A percentile compares a stretch with the other conserved stretches of the same genome.
Evolutionary conservation across 2,329 filamentous ascomycete genomes (phyloP).

Genomic region (Elsinoe arachidis): DNA sequence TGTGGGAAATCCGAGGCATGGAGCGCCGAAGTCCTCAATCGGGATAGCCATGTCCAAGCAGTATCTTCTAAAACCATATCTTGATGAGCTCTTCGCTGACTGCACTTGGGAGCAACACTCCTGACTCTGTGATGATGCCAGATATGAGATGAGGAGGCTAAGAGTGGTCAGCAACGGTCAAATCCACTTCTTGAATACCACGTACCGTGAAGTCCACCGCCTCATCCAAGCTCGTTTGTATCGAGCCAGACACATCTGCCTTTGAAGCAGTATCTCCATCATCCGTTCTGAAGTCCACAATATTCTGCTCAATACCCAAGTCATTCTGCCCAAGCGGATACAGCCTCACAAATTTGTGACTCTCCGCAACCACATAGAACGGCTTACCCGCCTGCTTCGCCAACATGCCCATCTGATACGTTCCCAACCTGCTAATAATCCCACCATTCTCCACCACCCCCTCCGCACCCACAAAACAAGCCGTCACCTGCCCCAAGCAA

Average conservation of each 20-base stretch:
- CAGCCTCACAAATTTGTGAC: slow-evolving; percentile 89
- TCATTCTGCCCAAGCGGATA: slow-evolving; percentile 77
- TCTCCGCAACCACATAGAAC: slow-evolving; percentile 88
- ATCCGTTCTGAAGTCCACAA: slow-evolving; percentile 62
- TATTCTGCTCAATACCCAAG: slow-evolving; percentile 67
- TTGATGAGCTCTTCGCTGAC: slow-evolving; percentile 63
- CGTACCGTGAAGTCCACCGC: slow-evolving; percentile 64
- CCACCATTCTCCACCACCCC: slow-evolving; percentile 92
- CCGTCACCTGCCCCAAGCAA: slow-evolving; percentile 64
- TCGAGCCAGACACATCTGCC: slow-evolving; percentile 15
- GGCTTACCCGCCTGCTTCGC: slow-evolving; percentile 65
- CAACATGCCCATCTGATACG: slow-evolving; percentile 75
- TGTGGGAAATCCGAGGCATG: background rate
- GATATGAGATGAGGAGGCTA: slow-evolving; percentile 61
- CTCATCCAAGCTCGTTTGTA: slow-evolving; percentile 27
- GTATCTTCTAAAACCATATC: slow-evolving; percentile 39
- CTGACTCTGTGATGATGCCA: slow-evolving; percentile 67
- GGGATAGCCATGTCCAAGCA: background rate
- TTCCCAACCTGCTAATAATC: slow-evolving; percentile 79
- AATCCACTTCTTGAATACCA: slow-evolving; percentile 10
- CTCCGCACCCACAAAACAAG: slow-evolving; percentile 60
- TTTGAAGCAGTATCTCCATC: slow-evolving; percentile 22
- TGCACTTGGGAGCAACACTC: slow-evolving; percentile 60
- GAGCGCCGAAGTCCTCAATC: background rate
- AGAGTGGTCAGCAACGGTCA: slow-evolving; percentile 22